Evolutionary conservation across 75 land plant species (phyloP), one percentile per base, ranked within the genome.

Genomic region (Picea sitchensis): DNA sequence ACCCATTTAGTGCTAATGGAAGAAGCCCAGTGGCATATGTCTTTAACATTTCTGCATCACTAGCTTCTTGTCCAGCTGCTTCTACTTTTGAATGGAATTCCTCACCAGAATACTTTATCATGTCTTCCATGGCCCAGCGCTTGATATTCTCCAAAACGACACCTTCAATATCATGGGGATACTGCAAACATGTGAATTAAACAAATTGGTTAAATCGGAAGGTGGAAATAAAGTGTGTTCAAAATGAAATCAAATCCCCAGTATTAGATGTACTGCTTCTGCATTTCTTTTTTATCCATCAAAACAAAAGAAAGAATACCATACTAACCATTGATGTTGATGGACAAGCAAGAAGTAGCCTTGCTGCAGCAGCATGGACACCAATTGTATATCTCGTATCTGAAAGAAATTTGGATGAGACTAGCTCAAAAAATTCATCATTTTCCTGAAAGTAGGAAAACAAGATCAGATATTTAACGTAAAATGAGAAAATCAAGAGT

Each of bases 91-190:
- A 79, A 57, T 62, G 71, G 12, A 12, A 75, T 56, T 81, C 83
- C 61, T 88, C 91, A 61, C 21, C 75, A 75, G 87, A 63, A 68
- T 36, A 64, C 56, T 80, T 83, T 63, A 73, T 26, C 15, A 61
- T 65, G 21, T 95, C 98, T 60, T 93, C 93, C 80, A 90, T 88
- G 20, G 90, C 94, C 97, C 97, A 92, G 9, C 58, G 47, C 83
- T 92, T 95, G 75, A 95, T 83, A 47, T 91, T 92, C 17, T 87
- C 88, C 64, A 93, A 78, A 65, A 95, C 95, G 61, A 78, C 73
- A 41, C 93, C 98, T 62, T 95, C 99, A 91, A 97, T 91, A 64
- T 84, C 87, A 84, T 94, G 91, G 30, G 96, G 94, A 91, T 92
- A 92, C 99, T 97, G 94, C 80, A 86, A 38, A 78, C 58, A 82